phyloP scores from a whole-genome alignment of 1,139 yeast species.

The Scheffersomyces stambukii region DNA sequence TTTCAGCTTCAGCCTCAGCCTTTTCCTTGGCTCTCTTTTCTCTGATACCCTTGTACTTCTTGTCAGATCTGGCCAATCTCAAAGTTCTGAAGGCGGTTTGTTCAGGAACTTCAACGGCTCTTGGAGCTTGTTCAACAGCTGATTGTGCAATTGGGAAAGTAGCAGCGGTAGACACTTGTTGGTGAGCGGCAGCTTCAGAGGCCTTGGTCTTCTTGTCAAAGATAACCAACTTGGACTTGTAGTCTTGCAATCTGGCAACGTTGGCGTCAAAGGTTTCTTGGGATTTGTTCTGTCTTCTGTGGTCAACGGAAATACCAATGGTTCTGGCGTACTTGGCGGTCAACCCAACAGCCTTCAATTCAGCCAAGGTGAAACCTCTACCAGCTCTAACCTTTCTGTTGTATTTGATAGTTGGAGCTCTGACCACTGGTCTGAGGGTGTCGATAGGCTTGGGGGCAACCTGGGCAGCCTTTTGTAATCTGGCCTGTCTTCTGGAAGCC shows the following conservation, averaged over 20 bases:
- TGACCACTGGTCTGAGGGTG: constrained; percentile 92
- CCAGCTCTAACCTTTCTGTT: constrained; percentile 99
- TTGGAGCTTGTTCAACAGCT: constrained; percentile 68
- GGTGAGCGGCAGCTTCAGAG: constrained; percentile 64
- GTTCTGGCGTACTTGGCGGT: constrained; percentile 96
- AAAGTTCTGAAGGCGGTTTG: constrained; percentile 94
- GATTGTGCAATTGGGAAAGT: constrained; percentile 91
- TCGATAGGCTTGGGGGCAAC: constrained; percentile 98
- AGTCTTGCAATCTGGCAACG: constrained; percentile 95
- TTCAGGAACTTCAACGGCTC: constrained; percentile 84
- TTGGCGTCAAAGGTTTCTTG: constrained; percentile 92
- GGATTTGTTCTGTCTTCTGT: constrained; percentile 99
- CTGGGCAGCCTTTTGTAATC: constrained; percentile 91
- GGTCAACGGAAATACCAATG: constrained; percentile 98
- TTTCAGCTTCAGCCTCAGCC: constrained; percentile 99
- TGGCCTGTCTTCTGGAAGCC: constrained; percentile 92
- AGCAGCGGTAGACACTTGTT: constrained; percentile 76
- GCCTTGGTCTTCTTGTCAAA: constrained; percentile 85
- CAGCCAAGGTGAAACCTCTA: constrained; percentile 98
- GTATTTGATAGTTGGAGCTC: constrained; percentile 98
- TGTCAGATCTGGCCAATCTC: constrained; percentile 91
- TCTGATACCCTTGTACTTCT: constrained; percentile 92
- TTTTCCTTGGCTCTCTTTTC: constrained; percentile 95
- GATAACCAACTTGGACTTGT: constrained; percentile 91
- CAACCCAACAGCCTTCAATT: constrained; percentile 97